Evolutionary conservation across 495 filamentous ascomycete species (phyloP).

Genomic region (Astrothelium subdiscretum): DNA sequence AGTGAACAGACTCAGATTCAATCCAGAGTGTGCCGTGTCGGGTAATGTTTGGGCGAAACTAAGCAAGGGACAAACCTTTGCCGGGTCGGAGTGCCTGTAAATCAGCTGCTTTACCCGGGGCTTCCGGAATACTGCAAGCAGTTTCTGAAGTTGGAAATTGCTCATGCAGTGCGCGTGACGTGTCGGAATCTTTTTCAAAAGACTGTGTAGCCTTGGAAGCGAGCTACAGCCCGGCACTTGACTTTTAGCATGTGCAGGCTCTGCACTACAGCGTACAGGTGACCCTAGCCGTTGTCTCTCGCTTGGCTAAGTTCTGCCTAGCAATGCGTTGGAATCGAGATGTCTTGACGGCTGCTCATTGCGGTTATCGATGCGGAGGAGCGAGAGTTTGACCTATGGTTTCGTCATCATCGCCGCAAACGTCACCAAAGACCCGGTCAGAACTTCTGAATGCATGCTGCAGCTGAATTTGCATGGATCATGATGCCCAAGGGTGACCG

Average conservation of each 20-base stretch:
- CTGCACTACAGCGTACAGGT: neutral
- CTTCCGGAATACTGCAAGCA: too few species aligned
- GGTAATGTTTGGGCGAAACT: neutral
- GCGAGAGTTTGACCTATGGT: neutral
- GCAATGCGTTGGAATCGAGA: neutral
- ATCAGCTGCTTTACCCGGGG: neutral
- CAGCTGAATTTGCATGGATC: neutral
- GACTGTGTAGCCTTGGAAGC: neutral
- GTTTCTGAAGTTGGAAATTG: too few species aligned
- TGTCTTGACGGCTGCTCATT: neutral
- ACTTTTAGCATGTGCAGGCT: neutral
- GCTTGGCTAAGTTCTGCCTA: neutral
- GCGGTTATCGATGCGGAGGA: neutral
- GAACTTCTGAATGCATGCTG: neutral
- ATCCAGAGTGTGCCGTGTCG: neutral
- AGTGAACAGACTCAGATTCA: neutral
- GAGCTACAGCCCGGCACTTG: neutral
- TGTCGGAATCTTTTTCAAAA: neutral
- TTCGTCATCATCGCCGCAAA: neutral
- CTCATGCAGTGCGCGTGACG: neutral
- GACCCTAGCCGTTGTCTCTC: neutral
- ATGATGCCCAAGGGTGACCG: neutral
- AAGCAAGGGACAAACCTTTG: neutral
- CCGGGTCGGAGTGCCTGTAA: neutral
- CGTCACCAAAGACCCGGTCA: neutral